A percentile compares a stretch with the other conserved stretches of the same genome.
Evolutionary conservation across 2,329 filamentous ascomycete species (phyloP).

Genomic region (Mariannaea elegans): DNA sequence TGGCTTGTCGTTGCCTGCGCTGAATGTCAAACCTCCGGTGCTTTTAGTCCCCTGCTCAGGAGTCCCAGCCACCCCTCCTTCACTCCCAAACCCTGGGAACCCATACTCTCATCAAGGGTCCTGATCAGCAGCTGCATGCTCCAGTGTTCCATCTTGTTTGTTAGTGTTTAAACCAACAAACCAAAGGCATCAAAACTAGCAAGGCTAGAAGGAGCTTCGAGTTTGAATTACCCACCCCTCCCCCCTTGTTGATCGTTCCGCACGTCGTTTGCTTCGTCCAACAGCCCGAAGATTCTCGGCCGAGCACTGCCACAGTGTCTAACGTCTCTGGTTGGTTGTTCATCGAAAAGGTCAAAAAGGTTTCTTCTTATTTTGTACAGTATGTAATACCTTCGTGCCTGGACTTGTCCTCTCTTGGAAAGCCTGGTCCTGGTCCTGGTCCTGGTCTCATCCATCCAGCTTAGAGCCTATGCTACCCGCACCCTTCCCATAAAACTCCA

Average conservation of each 20-base stretch:
- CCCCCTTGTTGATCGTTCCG: not conserved
- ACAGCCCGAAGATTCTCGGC: conserved; percentile 32
- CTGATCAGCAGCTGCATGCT: not conserved
- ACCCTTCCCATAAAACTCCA: too few species aligned
- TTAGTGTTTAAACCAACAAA: not conserved
- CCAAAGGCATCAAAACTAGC: not conserved
- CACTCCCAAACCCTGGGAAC: too few species aligned
- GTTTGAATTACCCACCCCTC: not conserved
- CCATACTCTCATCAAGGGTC: too few species aligned
- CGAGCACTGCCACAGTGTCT: conserved; percentile 36
- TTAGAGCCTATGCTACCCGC: too few species aligned
- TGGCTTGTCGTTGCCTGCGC: conserved; percentile 4
- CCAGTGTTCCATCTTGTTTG: not conserved
- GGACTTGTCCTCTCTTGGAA: not conserved
- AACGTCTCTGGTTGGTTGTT: conserved; percentile 9
- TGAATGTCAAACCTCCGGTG: conserved; percentile 24
- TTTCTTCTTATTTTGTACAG: conserved; percentile 3
- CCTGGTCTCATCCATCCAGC: too few species aligned
- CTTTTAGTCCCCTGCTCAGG: conserved; percentile 7
- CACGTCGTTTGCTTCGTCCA: not conserved
- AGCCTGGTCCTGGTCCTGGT: not conserved
- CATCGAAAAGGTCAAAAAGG: not conserved
- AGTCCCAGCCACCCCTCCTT: not conserved
- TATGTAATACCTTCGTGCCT: conserved; percentile 13
- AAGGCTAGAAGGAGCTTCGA: not conserved